These are phyloP conservation scores for Candida mesenterica DNA, from an alignment of 1,139 yeast genomes.

Conservation along the genomic window DNA sequence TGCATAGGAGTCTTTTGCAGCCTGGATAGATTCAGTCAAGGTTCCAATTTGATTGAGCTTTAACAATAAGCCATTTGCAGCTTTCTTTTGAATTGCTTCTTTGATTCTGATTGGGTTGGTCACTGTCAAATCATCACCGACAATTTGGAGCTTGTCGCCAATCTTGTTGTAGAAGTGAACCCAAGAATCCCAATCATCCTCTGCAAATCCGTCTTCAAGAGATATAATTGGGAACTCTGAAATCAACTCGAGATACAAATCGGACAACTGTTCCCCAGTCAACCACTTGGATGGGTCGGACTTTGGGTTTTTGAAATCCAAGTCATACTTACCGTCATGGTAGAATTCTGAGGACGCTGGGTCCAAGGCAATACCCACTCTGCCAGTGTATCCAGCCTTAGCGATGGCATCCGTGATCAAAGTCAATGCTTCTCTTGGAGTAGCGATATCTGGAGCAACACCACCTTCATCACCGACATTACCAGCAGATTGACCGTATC, in stretches of 20 bases:
- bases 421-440: slow-evolving; percentile 7
- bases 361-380: slow-evolving; percentile 7
- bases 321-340: slow-evolving; percentile 8
- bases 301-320: slow-evolving; percentile 10
- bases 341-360: slow-evolving; percentile 8
- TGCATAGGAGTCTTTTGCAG: slow-evolving; percentile 4
- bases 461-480: slow-evolving; percentile 10
- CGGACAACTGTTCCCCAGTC: slow-evolving; percentile 7
- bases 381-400: slow-evolving; percentile 6
- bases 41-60: slow-evolving; percentile 8
- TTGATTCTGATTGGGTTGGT: slow-evolving; percentile 5
- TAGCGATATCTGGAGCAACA: slow-evolving; percentile 7
- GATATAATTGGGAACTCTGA: slow-evolving; percentile 7
- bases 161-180: slow-evolving; percentile 3
- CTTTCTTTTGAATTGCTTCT: slow-evolving; percentile 7
- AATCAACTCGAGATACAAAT: slow-evolving; percentile 6
- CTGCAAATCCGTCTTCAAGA: slow-evolving; percentile 17
- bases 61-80: slow-evolving; percentile 4
- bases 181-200: slow-evolving; percentile 17
- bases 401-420: slow-evolving; percentile 6
- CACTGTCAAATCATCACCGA: slow-evolving; percentile 9
- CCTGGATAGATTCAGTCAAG: slow-evolving; percentile 6
- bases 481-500: slow-evolving; percentile 8
- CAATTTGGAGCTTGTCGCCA: slow-evolving; percentile 1
- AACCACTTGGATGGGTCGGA: slow-evolving; percentile 8